These are phyloP conservation scores for Paratrypanosoma confusum DNA, from an alignment of 208 protist species.

Conservation along the genomic window DNA sequence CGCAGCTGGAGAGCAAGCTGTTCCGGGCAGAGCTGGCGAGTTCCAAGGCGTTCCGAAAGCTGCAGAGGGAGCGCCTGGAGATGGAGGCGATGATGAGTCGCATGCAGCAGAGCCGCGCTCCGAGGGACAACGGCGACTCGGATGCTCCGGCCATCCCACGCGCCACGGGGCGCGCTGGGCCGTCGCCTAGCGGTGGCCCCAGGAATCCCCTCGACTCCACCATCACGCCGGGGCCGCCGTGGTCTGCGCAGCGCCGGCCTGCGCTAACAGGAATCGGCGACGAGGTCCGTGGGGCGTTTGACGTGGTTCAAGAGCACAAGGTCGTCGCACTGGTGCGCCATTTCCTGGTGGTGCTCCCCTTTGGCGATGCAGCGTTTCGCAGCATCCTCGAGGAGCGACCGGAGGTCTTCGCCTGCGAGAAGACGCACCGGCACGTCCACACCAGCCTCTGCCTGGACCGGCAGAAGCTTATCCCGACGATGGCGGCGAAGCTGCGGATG, in stretches of 20 bases:
- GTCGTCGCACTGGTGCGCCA: conserved; percentile 46
- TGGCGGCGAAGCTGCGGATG: conserved; percentile 63
- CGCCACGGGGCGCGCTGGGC: conserved; percentile 27
- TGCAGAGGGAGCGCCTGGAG: conserved; percentile 40
- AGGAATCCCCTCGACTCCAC: conserved; percentile 3
- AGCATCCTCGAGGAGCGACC: conserved; percentile 52
- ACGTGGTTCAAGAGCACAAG: conserved; percentile 24
- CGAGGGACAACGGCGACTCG: conserved; percentile 23
- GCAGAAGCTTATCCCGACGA: conserved; percentile 53
- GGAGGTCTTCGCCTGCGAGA: conserved; percentile 32
- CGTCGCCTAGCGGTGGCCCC: conserved; percentile 13
- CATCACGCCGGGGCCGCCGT: conserved; percentile 6
- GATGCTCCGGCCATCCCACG: conserved; percentile 32
- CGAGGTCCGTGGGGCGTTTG: conserved; percentile 18
- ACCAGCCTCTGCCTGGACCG: conserved; percentile 33
- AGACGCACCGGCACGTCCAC: conserved; percentile 26
- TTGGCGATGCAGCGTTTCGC: conserved; percentile 69
- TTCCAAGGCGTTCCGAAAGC: conserved; percentile 34
- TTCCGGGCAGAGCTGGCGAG: conserved; percentile 24
- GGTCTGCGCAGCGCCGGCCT: too few species aligned
- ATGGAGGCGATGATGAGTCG: conserved; percentile 36
- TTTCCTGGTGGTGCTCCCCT: conserved; percentile 70
- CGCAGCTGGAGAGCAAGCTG: conserved; percentile 14
- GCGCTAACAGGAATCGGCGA: conserved; percentile 1
- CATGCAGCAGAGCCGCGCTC: too few species aligned